phyloP scores from a whole-genome alignment of 2,329 filamentous ascomycete species.

The Talaromyces sp. region DNA sequence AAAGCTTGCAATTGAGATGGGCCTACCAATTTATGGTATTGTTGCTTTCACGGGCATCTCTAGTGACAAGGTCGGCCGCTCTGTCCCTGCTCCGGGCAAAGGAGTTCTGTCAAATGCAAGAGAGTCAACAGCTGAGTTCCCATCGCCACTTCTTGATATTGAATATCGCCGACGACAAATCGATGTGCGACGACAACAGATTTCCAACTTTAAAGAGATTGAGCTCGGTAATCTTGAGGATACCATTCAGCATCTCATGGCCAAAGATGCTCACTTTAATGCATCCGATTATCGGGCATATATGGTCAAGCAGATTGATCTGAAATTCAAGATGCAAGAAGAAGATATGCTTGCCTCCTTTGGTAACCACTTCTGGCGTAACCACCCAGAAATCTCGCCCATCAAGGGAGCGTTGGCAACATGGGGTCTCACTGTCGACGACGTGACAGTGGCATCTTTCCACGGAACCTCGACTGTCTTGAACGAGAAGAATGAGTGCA shows the following conservation, averaged over 20 bases:
- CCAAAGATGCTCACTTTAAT: neutral
- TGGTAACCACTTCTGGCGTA: conserved; percentile 99
- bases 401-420: conserved; percentile 93
- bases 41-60: conserved; percentile 90
- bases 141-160: conserved; percentile 93
- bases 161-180: conserved; percentile 1
- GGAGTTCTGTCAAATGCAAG: conserved; percentile 77
- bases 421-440: conserved; percentile 96
- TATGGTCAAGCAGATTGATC: conserved; percentile 3
- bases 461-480: conserved; percentile 97
- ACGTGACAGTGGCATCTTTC: conserved; percentile 93
- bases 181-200: neutral
- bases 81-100: conserved; percentile 94
- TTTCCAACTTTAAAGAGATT: neutral
- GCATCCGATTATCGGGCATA: neutral
- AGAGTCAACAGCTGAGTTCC: conserved; percentile 78
- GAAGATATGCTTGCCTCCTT: conserved; percentile 35
- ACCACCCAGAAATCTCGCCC: conserved; percentile 86
- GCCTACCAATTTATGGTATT: conserved; percentile 78
- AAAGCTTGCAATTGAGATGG: conserved; percentile 15
- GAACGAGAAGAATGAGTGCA: conserved; percentile 99
- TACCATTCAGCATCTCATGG: neutral
- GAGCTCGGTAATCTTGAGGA: neutral
- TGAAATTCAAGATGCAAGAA: neutral
- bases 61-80: conserved; percentile 97